Conservation (phyloP, 345 rosid species). For the Tarenaya hassleriana region DNA sequence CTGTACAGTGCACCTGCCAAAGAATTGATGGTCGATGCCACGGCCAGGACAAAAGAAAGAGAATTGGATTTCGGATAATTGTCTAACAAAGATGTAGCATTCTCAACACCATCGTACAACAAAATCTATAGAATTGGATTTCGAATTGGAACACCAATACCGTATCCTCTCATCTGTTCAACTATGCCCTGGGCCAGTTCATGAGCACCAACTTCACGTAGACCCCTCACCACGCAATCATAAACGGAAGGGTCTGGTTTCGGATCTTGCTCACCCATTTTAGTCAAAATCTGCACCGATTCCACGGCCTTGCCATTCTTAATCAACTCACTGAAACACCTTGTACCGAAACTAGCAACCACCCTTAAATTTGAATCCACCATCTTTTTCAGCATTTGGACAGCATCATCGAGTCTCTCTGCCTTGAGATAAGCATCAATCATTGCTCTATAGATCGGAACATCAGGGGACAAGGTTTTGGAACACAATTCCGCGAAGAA, state of each 20-base stretch:
- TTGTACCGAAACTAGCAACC: slow-evolving; percentile 76
- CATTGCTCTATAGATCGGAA: slow-evolving; percentile 57
- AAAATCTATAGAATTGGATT: no score
- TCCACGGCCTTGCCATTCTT: slow-evolving; percentile 65
- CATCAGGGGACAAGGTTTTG: slow-evolving; percentile 73
- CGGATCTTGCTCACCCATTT: slow-evolving; percentile 90
- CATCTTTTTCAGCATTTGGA: slow-evolving; percentile 55
- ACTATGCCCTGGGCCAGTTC: slow-evolving; percentile 45
- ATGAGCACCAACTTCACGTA: slow-evolving; percentile 58
- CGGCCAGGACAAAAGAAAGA: slow-evolving; percentile 32
- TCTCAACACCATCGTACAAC: no score
- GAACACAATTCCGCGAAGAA: slow-evolving; percentile 49
- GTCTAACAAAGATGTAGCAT: no score
- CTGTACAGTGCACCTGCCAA: slow-evolving; percentile 41
- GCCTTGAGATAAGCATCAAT: slow-evolving; percentile 70
- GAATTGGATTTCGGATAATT: no score
- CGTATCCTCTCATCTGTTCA: slow-evolving; percentile 59
- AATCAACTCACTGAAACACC: slow-evolving; percentile 62
- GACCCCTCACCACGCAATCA: slow-evolving; percentile 79
- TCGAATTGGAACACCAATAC: slow-evolving; percentile 61
- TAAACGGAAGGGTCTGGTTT: slow-evolving; percentile 81
- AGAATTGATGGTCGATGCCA: slow-evolving; percentile 42
- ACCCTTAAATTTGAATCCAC: slow-evolving; percentile 73
- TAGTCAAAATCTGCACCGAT: slow-evolving; percentile 55
- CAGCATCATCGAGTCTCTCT: slow-evolving; percentile 65